phyloP scores from a whole-genome alignment of 2,329 filamentous ascomycete genomes.

The Thermoascus crustaceus region DNA sequence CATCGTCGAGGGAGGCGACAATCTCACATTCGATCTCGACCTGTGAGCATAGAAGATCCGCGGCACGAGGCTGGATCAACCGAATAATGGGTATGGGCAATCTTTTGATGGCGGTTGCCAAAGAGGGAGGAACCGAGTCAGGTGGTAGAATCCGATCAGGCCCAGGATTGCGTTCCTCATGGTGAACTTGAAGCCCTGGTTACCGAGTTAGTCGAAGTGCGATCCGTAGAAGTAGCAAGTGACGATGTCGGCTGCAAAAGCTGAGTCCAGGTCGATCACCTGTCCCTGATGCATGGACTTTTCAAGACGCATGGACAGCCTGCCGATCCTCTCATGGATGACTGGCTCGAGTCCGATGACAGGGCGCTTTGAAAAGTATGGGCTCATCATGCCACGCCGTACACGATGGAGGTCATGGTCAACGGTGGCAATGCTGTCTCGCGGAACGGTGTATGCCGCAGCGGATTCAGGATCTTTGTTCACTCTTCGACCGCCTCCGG shows the following conservation, averaged over 20 bases:
- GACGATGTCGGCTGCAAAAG: conserved; percentile 26
- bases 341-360: conserved; percentile 28
- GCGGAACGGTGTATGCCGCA: conserved; percentile 7
- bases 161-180: no score
- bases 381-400: conserved; percentile 34
- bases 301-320: conserved; percentile 11
- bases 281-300: conserved; percentile 4
- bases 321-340: conserved; percentile 21
- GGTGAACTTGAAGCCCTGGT: no score
- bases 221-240: conserved; percentile 26
- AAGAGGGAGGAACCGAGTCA: no score
- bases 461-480: conserved; percentile 17
- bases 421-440: conserved; percentile 25
- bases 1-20: no score
- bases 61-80: no score
- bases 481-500: conserved; percentile 8
- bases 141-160: no score
- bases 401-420: conserved; percentile 34
- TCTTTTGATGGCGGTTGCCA: no score
- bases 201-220: no score
- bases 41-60: no score
- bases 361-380: conserved; percentile 37
- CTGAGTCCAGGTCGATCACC: conserved; percentile 12
- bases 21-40: no score
- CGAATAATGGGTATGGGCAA: no score